Percentiles rank a stretch among this genome's conserved stretches.
phyloP scores from a whole-genome alignment of 2,329 filamentous ascomycete species.

The Colletotrichum musicola region DNA sequence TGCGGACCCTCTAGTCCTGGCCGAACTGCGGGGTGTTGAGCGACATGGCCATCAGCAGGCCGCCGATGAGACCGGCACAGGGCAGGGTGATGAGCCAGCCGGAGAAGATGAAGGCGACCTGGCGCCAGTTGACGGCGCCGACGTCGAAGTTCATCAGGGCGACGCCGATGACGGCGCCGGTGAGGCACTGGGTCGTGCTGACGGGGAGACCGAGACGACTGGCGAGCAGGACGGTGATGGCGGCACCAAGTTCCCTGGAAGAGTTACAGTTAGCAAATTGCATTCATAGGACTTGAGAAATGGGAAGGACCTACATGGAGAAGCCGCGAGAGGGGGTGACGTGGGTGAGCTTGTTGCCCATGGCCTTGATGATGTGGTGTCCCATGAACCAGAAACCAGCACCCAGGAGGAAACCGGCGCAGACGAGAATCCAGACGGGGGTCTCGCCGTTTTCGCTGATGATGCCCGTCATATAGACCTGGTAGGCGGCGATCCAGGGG shows the following conservation, averaged over 20 bases:
- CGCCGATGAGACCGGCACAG: conserved; percentile 43
- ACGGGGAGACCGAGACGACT: conserved; percentile 44
- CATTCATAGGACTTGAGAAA: background rate
- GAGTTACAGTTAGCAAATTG: background rate
- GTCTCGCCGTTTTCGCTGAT: conserved; percentile 48
- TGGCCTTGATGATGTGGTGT: conserved; percentile 53
- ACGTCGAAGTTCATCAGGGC: conserved; percentile 43
- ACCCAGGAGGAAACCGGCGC: conserved; percentile 52
- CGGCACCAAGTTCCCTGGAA: conserved; percentile 53
- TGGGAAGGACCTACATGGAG: background rate
- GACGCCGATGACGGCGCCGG: conserved; percentile 44
- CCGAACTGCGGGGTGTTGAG: conserved; percentile 43
- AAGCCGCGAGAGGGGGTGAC: conserved; percentile 50
- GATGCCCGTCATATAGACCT: conserved; percentile 48
- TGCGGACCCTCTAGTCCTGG: conserved; percentile 5
- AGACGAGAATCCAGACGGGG: conserved; percentile 54
- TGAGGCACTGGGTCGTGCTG: conserved; percentile 46
- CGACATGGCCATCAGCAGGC: conserved; percentile 43
- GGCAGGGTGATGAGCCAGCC: conserved; percentile 46
- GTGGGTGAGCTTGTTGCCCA: conserved; percentile 57
- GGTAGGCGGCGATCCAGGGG: conserved; percentile 54
- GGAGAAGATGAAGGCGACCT: conserved; percentile 44
- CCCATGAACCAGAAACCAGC: conserved; percentile 56
- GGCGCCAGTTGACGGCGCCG: conserved; percentile 44
- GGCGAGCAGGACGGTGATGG: conserved; percentile 48